These are phyloP conservation scores for Podospora tetraspora DNA, from an alignment of 495 filamentous ascomycete species.

Conservation along the genomic window DNA sequence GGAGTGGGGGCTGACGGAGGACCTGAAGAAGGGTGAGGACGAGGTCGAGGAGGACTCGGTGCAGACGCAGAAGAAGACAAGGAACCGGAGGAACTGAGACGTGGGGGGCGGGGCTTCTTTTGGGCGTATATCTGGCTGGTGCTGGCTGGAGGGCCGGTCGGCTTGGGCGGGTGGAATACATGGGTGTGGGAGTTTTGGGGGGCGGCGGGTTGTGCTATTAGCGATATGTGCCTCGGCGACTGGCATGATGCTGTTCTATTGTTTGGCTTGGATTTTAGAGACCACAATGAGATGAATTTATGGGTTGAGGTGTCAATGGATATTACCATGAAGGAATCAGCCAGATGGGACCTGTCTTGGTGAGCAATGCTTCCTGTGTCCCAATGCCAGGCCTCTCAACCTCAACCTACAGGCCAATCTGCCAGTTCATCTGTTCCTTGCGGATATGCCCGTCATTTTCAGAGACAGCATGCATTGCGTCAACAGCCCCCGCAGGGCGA, in stretches of 20 bases:
- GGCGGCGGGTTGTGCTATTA: not conserved
- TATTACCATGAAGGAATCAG: not conserved
- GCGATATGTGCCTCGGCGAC: not conserved
- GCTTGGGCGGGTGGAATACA: not conserved
- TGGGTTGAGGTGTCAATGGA: not conserved
- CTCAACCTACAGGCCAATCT: too few species aligned
- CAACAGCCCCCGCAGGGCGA: not conserved
- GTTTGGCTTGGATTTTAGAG: not conserved
- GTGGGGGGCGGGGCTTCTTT: not conserved
- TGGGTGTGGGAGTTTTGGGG: not conserved
- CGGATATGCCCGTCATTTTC: too few species aligned
- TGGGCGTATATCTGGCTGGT: not conserved
- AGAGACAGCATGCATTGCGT: not conserved
- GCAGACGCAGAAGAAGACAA: constrained; percentile 68
- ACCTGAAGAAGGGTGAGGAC: constrained; percentile 84
- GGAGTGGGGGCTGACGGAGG: constrained; percentile 78
- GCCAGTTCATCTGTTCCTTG: too few species aligned
- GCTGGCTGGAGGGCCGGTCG: not conserved
- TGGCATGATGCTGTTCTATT: not conserved
- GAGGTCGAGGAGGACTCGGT: constrained; percentile 80
- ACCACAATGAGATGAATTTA: not conserved
- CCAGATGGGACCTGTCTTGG: too few species aligned
- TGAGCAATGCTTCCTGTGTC: too few species aligned
- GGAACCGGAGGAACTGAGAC: constrained; percentile 48
- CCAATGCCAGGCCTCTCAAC: too few species aligned